phyloP scores from a whole-genome alignment of 2,329 filamentous ascomycete species.

The Diaporthe longicolla region DNA sequence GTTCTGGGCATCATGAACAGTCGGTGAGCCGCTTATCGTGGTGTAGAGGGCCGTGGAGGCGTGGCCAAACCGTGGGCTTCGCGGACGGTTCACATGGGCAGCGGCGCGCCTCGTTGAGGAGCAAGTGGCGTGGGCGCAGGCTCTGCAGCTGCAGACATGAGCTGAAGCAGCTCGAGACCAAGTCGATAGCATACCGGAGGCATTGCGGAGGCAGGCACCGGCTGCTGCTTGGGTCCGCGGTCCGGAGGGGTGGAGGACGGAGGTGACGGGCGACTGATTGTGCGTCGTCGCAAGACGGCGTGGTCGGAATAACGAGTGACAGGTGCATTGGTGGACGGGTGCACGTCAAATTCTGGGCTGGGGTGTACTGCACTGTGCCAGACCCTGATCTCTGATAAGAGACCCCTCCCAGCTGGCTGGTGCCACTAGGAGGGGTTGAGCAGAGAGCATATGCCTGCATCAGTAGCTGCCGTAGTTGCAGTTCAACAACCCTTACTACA shows the following conservation, averaged over 20 bases:
- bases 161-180: constrained; percentile 77
- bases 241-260: constrained; percentile 15
- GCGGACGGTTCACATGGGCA: constrained; percentile 55
- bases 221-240: constrained; percentile 37
- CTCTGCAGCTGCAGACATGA: constrained; percentile 74
- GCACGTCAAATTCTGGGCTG: constrained; percentile 18
- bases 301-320: background rate
- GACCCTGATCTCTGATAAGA: constrained; percentile 1
- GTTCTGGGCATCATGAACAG: constrained; percentile 71
- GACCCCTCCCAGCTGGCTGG: constrained; percentile 2
- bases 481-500: background rate
- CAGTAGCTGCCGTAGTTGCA: background rate
- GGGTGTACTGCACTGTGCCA: background rate
- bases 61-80: constrained; percentile 65
- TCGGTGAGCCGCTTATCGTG: constrained; percentile 75
- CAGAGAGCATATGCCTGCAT: background rate
- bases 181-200: constrained; percentile 73
- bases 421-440: background rate
- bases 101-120: constrained; percentile 65
- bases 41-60: constrained; percentile 78
- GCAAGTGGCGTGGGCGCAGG: constrained; percentile 68
- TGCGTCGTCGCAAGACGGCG: constrained; percentile 5
- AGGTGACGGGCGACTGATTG: background rate
- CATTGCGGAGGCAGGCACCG: constrained; percentile 50
- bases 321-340: background rate